Base-by-base conservation (phyloP, 2,329 filamentous ascomycete genomes). In the Epichloe gansuensis region DNA sequence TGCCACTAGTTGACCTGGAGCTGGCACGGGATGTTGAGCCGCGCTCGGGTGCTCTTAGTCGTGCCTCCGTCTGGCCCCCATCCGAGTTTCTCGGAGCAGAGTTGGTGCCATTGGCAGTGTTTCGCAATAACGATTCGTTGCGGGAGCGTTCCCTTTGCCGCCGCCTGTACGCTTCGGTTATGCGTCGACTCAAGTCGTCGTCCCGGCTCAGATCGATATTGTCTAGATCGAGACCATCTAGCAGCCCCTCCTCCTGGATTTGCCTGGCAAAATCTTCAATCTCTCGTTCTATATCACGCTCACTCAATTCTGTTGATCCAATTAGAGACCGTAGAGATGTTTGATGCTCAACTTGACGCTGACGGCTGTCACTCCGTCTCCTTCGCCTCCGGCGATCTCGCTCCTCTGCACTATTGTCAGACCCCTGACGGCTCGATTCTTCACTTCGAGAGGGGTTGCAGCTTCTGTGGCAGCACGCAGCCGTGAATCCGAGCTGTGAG, bases 251-350 rank as follows among this genome's bases (percentile, higher is more conserved):
- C 57, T 91, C 85, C 59, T 91, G 78, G 54, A 95, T 95, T 64
- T 95, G 89, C 44, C 88, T 81, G 59, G 94, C 80, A 61, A 96
- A 94, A 55, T 93, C 89, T 59, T 93, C 80, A 54, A 96, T 94
- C 64, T 95, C 90, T 55, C 86, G 82, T 64, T 95, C 86, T 60
- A 95, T 84, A 58, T 91, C 86, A 21, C 82, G 78, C 46, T 85
- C 82, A 59, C 87, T 87, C 53, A 88, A 76, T 56, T 91, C 86
- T 0, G 86, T 87, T 4, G 84, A 80, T 62, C 88, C 91, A 54
- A 97, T 82, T 54, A 97, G 71, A 9, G 88, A 95, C 51, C 91
- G 76, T 57, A 97, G 72, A 54, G 90, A 95, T 0, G 89, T 85
- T 70, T 97, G 91, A 63, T 96, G 91, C 63, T 93, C 89, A 47